Base-by-base conservation (phyloP, 225 moss, liverwort and hornwort species). In the Physcomitrium patens region DNA sequence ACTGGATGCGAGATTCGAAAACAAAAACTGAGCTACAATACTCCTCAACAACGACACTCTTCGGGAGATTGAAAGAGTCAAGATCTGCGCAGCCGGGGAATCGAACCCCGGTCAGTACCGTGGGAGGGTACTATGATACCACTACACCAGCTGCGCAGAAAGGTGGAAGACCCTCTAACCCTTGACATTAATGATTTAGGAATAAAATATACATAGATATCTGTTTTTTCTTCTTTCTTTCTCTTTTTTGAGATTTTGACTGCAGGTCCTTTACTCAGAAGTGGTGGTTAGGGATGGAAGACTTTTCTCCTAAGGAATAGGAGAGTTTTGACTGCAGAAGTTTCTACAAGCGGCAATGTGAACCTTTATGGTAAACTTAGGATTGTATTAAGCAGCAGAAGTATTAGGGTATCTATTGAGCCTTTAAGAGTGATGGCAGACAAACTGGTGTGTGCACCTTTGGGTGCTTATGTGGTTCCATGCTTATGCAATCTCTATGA, bases 91-190 rank as follows among this genome's bases (percentile, higher is more conserved):
- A 85, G 90, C 90, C 90, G 85, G 90, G 87, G 87, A 90, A 90
- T 90, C 90, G 87, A 90, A 90, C 90, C 90, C 90, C 87, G 87
- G 87, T 90, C 90, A 85, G 87, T 90, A 87, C 90, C 90, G 90
- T 90, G 89, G 89, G 86, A 90, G 89, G 89, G 89, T 90, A 90
- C 86, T 85, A 90, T 90, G 86, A 86, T 90, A 84, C 89, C 89
- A 90, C 89, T 90, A 90, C 84, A 90, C 89, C 73, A 90, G 89
- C 89, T 86, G 89, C 86, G 89, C 89, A n/a, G n/a, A n/a, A n/a
- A n/a, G n/a, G n/a, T n/a, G n/a, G n/a, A n/a, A n/a, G n/a, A n/a
- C n/a, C n/a, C n/a, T n/a, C n/a, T n/a, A n/a, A n/a, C n/a, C n/a
- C n/a, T n/a, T n/a, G n/a, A n/a, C n/a, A n/a, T n/a, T n/a, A n/a